phyloP scores from a whole-genome alignment of 2,329 filamentous ascomycete genomes.

The Orbilia javanica region DNA sequence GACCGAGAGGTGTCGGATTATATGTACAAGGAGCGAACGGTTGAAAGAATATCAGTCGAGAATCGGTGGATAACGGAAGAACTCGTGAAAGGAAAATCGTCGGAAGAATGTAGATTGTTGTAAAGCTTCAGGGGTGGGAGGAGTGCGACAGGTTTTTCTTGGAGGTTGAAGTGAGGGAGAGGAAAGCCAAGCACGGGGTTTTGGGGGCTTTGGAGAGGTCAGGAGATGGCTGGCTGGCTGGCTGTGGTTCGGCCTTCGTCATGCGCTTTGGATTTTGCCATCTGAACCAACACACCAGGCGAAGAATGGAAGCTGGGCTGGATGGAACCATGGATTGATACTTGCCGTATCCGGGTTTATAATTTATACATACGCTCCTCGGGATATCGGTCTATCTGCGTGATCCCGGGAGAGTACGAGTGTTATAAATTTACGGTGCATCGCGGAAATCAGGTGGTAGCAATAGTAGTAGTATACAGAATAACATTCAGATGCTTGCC shows the following conservation, averaged over 20 bases:
- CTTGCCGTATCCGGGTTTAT: background rate
- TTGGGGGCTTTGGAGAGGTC: slow-evolving; percentile 26
- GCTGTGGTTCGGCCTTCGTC: slow-evolving; percentile 10
- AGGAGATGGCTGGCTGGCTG: slow-evolving; percentile 20
- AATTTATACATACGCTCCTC: background rate
- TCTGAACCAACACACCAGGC: slow-evolving; percentile 2
- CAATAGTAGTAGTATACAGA: slow-evolving; percentile 12
- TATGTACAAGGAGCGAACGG: no score
- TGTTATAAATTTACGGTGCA: background rate
- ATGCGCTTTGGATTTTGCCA: slow-evolving; percentile 1
- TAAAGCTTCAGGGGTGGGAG: background rate
- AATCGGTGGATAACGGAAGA: background rate
- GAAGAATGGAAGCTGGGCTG: background rate
- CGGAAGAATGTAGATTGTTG: background rate
- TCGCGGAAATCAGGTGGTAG: background rate
- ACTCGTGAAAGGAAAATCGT: background rate
- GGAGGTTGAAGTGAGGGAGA: background rate
- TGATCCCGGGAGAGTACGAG: background rate
- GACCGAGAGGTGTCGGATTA: background rate
- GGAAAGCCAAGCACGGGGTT: slow-evolving; percentile 43
- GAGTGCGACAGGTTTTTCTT: slow-evolving; percentile 38
- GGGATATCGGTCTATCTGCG: background rate
- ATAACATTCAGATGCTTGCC: slow-evolving; percentile 13
- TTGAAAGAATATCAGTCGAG: slow-evolving; percentile 4
- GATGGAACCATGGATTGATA: background rate